phyloP scores from a whole-genome alignment of 148 eudicot genomes.

The Persicaria maculosa region DNA sequence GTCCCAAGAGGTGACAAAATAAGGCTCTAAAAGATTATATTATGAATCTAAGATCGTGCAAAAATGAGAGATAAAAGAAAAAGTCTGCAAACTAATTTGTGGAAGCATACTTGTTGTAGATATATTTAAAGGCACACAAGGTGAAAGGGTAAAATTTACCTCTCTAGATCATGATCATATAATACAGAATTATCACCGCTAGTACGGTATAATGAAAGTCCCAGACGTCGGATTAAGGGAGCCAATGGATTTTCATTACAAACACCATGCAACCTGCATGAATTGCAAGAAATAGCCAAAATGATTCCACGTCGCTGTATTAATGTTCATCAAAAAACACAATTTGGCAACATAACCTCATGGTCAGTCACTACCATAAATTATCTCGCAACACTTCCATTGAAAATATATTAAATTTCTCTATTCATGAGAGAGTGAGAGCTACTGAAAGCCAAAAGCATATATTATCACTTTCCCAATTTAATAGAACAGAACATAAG shows the following conservation, averaged over 20 bases:
- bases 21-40: neutral
- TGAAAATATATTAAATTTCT: neutral
- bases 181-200: slow-evolving; percentile 97
- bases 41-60: neutral
- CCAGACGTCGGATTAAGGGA: slow-evolving; percentile 78
- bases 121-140: neutral
- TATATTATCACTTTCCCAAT: neutral
- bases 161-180: slow-evolving; percentile 98
- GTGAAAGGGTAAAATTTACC: slow-evolving; percentile 31
- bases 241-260: slow-evolving; percentile 99
- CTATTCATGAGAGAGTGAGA: neutral
- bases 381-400: neutral
- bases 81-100: neutral
- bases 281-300: neutral
- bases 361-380: neutral
- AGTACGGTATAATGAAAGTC: slow-evolving; percentile 84
- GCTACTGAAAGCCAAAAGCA: neutral
- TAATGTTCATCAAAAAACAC: neutral
- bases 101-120: neutral
- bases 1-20: neutral
- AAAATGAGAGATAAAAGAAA: neutral
- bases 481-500: neutral
- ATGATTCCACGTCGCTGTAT: neutral
- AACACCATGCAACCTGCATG: slow-evolving; percentile 91
- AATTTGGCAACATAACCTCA: neutral